These are phyloP conservation scores for Saccharomyces hybrid DNA, from an alignment of 1,139 yeast genomes.

Conservation along the genomic window DNA sequence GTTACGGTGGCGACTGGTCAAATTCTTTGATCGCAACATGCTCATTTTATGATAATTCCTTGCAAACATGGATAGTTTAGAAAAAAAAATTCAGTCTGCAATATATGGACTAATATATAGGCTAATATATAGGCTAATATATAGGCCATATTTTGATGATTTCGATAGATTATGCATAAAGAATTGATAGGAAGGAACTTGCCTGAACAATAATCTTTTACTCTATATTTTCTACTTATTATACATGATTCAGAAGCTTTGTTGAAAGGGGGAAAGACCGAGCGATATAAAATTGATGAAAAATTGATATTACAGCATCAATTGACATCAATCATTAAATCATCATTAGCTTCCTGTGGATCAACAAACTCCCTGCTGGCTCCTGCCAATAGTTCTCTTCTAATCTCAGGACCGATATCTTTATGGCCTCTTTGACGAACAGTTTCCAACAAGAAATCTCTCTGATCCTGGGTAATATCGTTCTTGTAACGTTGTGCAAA, in stretches of 20 bases:
- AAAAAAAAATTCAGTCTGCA: too few relatives aligned
- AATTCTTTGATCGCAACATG: slow-evolving; percentile 59
- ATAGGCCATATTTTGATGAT: not conserved
- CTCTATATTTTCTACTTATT: not conserved
- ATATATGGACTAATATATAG: not conserved
- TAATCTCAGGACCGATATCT: slow-evolving; percentile 85
- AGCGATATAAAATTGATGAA: not conserved
- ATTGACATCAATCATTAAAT: slow-evolving; percentile 28
- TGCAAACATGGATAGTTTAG: slow-evolving; percentile 55
- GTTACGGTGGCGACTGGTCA: slow-evolving; percentile 91
- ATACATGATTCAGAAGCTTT: not conserved
- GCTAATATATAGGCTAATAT: not conserved
- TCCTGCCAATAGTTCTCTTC: slow-evolving; percentile 89
- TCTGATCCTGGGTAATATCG: slow-evolving; percentile 94
- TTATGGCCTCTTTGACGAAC: slow-evolving; percentile 84
- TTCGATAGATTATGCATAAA: not conserved
- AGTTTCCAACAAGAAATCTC: slow-evolving; percentile 86
- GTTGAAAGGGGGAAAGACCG: not conserved
- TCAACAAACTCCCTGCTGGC: slow-evolving; percentile 38
- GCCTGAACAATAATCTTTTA: not conserved
- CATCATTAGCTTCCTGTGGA: slow-evolving; percentile 19
- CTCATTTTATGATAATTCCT: slow-evolving; percentile 79
- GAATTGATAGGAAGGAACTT: not conserved
- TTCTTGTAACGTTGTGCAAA: slow-evolving; percentile 95
- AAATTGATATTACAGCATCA: slow-evolving; percentile 1